A percentile compares a stretch with the other conserved stretches of the same genome.
Evolutionary conservation across 2,329 filamentous ascomycete genomes (phyloP).

Genomic region (Nannizziopsis barbatae): DNA sequence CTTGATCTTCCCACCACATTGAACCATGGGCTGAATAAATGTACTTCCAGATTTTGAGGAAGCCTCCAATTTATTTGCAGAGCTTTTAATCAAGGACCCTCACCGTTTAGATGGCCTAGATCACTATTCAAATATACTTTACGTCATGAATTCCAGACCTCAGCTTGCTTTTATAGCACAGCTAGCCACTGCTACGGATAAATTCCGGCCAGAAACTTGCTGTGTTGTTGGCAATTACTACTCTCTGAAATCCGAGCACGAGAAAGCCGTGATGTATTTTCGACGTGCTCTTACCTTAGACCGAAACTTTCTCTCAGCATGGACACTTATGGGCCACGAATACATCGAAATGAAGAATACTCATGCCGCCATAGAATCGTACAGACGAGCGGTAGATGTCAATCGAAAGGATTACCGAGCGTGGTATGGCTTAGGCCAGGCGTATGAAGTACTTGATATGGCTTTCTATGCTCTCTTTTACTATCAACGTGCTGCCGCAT

Average conservation of each 20-base stretch:
- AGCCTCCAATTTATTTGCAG: slow-evolving; percentile 52
- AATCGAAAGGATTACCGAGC: slow-evolving; percentile 94
- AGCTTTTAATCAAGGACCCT: slow-evolving; percentile 56
- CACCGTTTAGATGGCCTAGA: slow-evolving; percentile 78
- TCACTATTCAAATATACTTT: slow-evolving; percentile 94
- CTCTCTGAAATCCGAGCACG: slow-evolving; percentile 82
- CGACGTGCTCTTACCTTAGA: slow-evolving; percentile 83
- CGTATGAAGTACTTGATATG: slow-evolving; percentile 97
- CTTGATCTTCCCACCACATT: not conserved
- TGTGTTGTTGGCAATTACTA: slow-evolving; percentile 98
- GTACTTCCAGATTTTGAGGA: slow-evolving; percentile 47
- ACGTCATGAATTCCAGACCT: slow-evolving; percentile 76
- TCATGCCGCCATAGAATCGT: slow-evolving; percentile 93
- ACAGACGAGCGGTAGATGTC: slow-evolving; percentile 86
- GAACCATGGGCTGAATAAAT: not conserved
- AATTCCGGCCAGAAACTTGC: slow-evolving; percentile 92
- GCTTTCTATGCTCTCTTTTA: slow-evolving; percentile 96
- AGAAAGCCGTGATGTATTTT: slow-evolving; percentile 98
- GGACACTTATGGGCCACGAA: slow-evolving; percentile 98
- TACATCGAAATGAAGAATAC: slow-evolving; percentile 99
- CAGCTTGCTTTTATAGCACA: slow-evolving; percentile 90
- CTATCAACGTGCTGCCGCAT: slow-evolving; percentile 84
- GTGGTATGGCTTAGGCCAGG: slow-evolving; percentile 95
- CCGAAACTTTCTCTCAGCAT: slow-evolving; percentile 80
- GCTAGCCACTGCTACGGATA: slow-evolving; percentile 80